Evolutionary conservation across 345 rosid genomes (phyloP).

Genomic region (Rhizophora mangle): DNA sequence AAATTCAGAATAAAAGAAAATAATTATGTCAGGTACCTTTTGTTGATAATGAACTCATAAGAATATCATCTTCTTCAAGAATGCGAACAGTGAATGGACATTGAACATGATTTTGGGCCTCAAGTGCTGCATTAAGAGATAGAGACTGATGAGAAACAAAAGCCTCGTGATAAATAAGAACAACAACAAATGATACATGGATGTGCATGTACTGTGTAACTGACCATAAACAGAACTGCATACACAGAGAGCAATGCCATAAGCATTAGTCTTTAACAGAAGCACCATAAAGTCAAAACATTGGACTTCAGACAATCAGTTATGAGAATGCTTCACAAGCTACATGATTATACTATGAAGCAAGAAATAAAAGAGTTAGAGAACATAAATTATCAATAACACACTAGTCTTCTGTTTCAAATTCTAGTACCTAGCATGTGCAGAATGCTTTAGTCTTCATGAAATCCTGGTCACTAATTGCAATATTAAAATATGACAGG

Average conservation of each 20-base stretch:
- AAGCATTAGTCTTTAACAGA: neutral
- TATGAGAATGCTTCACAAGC: neutral
- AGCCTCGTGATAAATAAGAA: neutral
- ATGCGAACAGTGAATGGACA: slow-evolving; percentile 63
- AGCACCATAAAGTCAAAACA: neutral
- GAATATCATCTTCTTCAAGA: slow-evolving; percentile 65
- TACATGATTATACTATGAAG: neutral
- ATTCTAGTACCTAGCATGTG: too few species aligned
- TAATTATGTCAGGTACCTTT: slow-evolving; percentile 42
- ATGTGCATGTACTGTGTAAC: neutral
- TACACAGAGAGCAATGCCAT: neutral
- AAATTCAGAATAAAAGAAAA: neutral
- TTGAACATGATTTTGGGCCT: slow-evolving; percentile 51
- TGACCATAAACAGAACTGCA: neutral
- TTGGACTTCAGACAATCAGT: neutral
- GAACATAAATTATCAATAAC: neutral
- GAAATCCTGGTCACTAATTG: too few species aligned
- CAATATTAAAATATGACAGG: too few species aligned
- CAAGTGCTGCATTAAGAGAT: slow-evolving; percentile 55
- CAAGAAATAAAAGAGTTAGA: neutral
- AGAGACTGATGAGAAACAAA: slow-evolving; percentile 10
- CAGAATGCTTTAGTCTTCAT: too few species aligned
- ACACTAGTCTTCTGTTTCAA: neutral
- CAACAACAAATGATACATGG: neutral
- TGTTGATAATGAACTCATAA: slow-evolving; percentile 48